Evolutionary conservation across 768 basidiomycete species (phyloP), one percentile per base, ranked within the genome.

Genomic region (Rhodotorula graminis): DNA sequence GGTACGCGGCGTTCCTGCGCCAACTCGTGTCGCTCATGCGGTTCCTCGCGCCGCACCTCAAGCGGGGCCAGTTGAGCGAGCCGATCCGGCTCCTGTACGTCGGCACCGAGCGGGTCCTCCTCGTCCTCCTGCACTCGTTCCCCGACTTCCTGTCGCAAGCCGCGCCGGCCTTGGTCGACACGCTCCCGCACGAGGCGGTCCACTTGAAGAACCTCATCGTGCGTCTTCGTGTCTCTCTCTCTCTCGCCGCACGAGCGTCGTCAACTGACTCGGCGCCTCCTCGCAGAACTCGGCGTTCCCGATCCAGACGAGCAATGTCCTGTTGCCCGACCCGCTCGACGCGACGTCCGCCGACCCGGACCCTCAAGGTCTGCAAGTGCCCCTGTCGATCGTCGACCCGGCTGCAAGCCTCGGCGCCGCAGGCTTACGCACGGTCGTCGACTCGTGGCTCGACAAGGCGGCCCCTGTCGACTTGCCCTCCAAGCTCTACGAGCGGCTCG

Each of bases 51-150:
- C 93, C 93, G 3, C 95, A 97, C 85, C 84, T 99, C 77, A 90
- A 88, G 78, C 86, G 89, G 46, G 77, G 77, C 29, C 87, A 89
- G 21, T 85, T 98, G 56, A 87, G 90, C 75, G 85, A 86, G 33
- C 88, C 93, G 10, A 89, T 90, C 31, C 86, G 90, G 56, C 90
- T 92, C 74, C 86, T 99, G 56, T 97, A 94, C 84, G 88, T 91
- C 56, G 96, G 93, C 31, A 87, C 93, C 31, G 84, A 96, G 59
- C 88, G 94, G 49, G 85, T 99, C 44, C 87, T 99, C 61, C 86
- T 99, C 60, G 93, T 98, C 69, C 88, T 99, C 64, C 87, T 99
- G 29, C 94, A 99, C 81, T 96, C 98, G 82, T 98, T 98, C 85
- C 96, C 96, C 63, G 96, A 73, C 49, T 77, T 72, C 57, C 64